These are phyloP conservation scores for Linanthus parryae DNA, from an alignment of 148 eudicot genomes.

Conservation along the genomic window DNA sequence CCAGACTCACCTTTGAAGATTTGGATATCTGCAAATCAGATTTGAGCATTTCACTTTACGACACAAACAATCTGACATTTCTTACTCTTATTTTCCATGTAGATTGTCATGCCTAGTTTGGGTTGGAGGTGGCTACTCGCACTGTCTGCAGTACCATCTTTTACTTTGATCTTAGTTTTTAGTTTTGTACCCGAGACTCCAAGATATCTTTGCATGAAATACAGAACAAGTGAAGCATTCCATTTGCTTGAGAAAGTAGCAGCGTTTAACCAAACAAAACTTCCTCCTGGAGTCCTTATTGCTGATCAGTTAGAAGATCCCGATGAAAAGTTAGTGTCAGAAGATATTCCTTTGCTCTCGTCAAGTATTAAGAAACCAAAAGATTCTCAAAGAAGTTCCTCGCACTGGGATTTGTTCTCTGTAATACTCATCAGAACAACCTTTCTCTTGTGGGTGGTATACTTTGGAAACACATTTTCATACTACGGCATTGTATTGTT, in stretches of 20 bases:
- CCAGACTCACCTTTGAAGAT: no score
- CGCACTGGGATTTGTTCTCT: conserved; percentile 20
- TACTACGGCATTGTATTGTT: conserved; percentile 37
- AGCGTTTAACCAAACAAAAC: conserved; percentile 13
- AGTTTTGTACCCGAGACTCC: conserved; percentile 28
- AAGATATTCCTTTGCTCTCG: conserved; percentile 14
- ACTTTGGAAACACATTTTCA: conserved; percentile 29
- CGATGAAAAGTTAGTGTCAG: conserved; percentile 20
- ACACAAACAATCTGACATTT: no score
- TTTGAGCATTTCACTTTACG: no score
- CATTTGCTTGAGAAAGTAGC: conserved; percentile 19
- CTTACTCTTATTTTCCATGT: no score
- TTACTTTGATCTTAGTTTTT: conserved; percentile 8
- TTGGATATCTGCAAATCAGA: no score
- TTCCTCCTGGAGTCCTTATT: conserved; percentile 28
- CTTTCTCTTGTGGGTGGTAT: conserved; percentile 24
- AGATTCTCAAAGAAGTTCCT: background rate
- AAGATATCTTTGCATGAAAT: conserved; percentile 21
- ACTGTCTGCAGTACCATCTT: conserved; percentile 17
- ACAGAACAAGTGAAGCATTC: conserved; percentile 18
- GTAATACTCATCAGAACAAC: conserved; percentile 24
- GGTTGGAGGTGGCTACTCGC: no score
- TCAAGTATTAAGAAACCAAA: background rate
- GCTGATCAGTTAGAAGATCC: conserved; percentile 4
- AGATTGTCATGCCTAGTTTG: no score